A percentile compares a stretch with the other conserved stretches of the same genome.
Conservation (phyloP, 345 rosid species). For the Citrus cavaleriei region DNA sequence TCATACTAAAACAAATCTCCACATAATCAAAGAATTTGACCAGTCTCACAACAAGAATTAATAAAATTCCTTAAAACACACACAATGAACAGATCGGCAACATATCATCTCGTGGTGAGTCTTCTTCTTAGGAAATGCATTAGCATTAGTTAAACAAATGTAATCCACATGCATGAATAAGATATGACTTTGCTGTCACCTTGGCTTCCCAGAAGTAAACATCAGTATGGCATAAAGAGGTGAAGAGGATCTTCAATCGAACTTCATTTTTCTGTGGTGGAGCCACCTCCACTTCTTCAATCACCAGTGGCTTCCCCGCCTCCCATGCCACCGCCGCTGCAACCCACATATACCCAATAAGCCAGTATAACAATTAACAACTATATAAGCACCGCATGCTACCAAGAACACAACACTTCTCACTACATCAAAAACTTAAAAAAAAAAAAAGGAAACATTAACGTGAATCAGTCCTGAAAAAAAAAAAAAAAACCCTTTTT, state of each 20-base stretch:
- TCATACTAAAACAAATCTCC: neutral
- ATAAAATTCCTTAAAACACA: neutral
- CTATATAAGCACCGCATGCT: neutral
- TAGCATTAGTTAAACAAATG: neutral
- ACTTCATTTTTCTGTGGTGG: slow-evolving; percentile 85
- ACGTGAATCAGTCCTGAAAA: neutral
- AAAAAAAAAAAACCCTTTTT: no score
- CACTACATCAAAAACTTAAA: neutral
- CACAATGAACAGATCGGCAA: neutral
- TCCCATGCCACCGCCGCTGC: slow-evolving; percentile 94
- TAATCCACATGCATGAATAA: neutral
- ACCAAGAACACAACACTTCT: neutral
- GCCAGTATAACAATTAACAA: neutral
- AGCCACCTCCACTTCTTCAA: slow-evolving; percentile 86
- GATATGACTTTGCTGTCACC: slow-evolving; percentile 29
- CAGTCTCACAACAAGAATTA: neutral
- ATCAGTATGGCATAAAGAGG: slow-evolving; percentile 85
- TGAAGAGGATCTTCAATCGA: slow-evolving; percentile 73
- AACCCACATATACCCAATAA: neutral
- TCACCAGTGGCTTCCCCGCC: slow-evolving; percentile 80
- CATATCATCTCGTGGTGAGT: neutral
- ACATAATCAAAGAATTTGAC: neutral
- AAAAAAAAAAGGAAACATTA: no score
- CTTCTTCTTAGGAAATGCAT: neutral
- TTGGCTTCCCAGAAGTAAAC: slow-evolving; percentile 97